Evolutionary conservation across 345 rosid species (phyloP), one percentile per base, ranked within the genome.

Genomic region (Anacardium occidentale): DNA sequence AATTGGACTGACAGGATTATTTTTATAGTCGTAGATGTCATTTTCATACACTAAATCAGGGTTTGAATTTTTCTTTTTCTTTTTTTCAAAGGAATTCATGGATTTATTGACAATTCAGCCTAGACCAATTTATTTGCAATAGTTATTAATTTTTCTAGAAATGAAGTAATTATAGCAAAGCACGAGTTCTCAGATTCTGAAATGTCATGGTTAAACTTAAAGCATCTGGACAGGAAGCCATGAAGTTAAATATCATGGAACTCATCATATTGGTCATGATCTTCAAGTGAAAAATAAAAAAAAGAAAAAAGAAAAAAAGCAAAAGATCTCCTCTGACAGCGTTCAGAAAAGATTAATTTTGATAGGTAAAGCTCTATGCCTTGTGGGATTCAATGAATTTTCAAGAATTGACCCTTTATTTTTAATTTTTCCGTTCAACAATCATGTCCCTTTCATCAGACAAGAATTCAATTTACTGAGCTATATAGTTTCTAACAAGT

Each of bases 371-470:
- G 42, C 42, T 37, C n/a, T n/a, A n/a, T n/a, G n/a, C n/a, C n/a
- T n/a, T n/a, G n/a, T n/a, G 9, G 40, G 76, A 68, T 78, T 78
- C 85, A 78, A 26, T 82, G 85, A 75, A 78, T 62, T 71, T 81
- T 64, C 7, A 45, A 40, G 10, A 24, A 13, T 8, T 54, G 34
- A 18, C 21, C 21, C 20, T 26, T 50, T 17, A 2, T 24, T 32
- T 21, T 54, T 54, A 29, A 1, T 54, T 6, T 51, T 2, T 18
- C 21, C 11, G 52, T 17, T 59, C 42, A 20, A 55, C 42, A 37
- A 37, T 37, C 1, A 37, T 37, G 7, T 7, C 8, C 42, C 42
- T 37, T 9, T 5, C 9, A 37, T 37, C 40, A 5, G 7, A 37
- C 7, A 37, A 37, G 40, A 37, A 37, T 37, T 37, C 40, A 37